Evolutionary conservation across 148 eudicot species (phyloP).

Genomic region (Drosera capensis): DNA sequence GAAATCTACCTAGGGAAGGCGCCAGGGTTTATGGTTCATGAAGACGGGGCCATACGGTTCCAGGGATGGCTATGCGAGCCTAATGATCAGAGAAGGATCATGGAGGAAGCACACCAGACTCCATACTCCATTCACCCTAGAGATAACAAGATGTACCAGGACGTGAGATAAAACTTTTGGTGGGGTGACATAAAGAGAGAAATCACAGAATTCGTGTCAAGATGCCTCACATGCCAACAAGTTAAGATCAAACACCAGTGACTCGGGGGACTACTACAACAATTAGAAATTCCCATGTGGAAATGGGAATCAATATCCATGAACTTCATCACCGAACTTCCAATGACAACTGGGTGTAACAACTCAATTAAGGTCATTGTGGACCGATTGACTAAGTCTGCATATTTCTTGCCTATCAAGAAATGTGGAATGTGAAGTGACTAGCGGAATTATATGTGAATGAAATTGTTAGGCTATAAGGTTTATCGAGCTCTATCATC

Average conservation of each 20-base stretch:
- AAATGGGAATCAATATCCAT: background rate
- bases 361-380: background rate
- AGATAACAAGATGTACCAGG: background rate
- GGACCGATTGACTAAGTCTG: background rate
- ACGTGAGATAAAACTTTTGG: background rate
- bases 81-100: background rate
- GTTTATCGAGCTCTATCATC: background rate
- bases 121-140: background rate
- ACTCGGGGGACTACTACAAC: background rate
- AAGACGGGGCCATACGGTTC: too few species aligned
- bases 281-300: background rate
- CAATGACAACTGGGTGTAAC: background rate
- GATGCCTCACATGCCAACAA: conserved; percentile 1
- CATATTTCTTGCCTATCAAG: background rate
- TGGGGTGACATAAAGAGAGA: background rate
- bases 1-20: too few species aligned
- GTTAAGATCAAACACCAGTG: background rate
- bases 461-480: background rate
- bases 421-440: background rate
- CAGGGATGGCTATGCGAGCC: too few species aligned
- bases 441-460: background rate
- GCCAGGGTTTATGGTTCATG: too few species aligned
- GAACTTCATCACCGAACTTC: background rate
- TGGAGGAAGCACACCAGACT: background rate
- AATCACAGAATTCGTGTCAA: background rate